Base-by-base conservation (phyloP, 345 rosid species). In the Gossypium raimondii region DNA sequence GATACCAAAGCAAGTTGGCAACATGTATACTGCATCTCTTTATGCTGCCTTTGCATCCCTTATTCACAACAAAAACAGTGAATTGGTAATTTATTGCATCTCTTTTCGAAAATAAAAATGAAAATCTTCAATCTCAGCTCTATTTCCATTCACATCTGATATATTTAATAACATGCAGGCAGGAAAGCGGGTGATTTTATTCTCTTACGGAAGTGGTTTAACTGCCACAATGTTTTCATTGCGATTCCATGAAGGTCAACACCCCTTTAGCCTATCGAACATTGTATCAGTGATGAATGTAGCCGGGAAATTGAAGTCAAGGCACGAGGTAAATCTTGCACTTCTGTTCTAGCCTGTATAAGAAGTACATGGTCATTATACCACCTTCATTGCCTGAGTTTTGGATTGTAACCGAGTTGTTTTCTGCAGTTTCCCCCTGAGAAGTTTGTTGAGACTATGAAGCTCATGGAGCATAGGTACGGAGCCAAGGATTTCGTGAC, bases 401-500 rank as follows among this genome's bases (percentile, higher is more conserved):
- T 13, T 14, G 18, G 18, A 45, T 22, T 55, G 11, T n/a, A 22
- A 56, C 41, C 10, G 13, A 14, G 13, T 2, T 53, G 64, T 71
- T 70, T 59, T 45, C 50, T 82, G 83, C 89, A 96, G 99, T 80
- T 88, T 79, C 18, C 81, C 45, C 95, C 98, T 0, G 97, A 87
- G 87, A 92, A 92, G 65, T 96, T 96, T 75, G 90, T 90, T 41
- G 97, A 89, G 75, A 89, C 87, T 7, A 64, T 96, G 97, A 85
- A 93, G 86, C 87, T 96, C 55, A 93, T 89, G 97, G 99, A 96
- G 89, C 97, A 93, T 58, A 87, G 99, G 75, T 96, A 96, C 5
- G 99, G 99, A n/a, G 97, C 87, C 59, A 96, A 92, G 77, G 98
- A 88, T 87, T 93, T 89, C n/a, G 87, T 89, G 83, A 96, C 99